A percentile compares a stretch with the other conserved stretches of the same genome.
Conservation (phyloP, 1,284 basidiomycete genomes). For the Kalmanozyma brasiliensis region DNA sequence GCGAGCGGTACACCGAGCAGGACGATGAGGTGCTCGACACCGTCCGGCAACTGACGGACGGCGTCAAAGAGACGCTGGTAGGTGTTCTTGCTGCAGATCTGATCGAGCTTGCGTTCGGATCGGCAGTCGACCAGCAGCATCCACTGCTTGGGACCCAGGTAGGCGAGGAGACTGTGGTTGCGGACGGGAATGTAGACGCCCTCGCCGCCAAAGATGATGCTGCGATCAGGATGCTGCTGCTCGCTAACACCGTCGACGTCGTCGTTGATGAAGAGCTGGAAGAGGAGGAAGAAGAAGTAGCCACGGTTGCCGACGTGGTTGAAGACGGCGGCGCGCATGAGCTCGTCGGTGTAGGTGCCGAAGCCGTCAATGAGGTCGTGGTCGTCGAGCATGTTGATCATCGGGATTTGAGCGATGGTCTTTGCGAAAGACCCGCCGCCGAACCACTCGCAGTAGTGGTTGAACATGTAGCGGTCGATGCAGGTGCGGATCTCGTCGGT, state of each 20-base stretch:
- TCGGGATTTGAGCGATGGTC: conserved; percentile 84
- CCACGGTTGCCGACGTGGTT: conserved; percentile 58
- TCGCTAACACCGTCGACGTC: conserved; percentile 55
- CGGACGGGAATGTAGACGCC: conserved; percentile 63
- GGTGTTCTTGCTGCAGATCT: conserved; percentile 59
- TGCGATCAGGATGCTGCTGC: conserved; percentile 42
- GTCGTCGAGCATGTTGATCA: conserved; percentile 77
- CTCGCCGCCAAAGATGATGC: conserved; percentile 58
- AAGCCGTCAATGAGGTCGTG: conserved; percentile 87
- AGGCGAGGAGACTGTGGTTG: conserved; percentile 60
- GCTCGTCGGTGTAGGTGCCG: conserved; percentile 74
- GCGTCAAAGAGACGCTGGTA: conserved; percentile 59
- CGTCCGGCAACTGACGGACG: conserved; percentile 48
- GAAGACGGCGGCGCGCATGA: conserved; percentile 63
- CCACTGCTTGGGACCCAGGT: conserved; percentile 65
- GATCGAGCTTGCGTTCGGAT: conserved; percentile 63
- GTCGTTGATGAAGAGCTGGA: conserved; percentile 65
- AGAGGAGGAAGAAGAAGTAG: conserved; percentile 66
- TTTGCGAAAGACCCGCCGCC: conserved; percentile 88
- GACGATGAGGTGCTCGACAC: conserved; percentile 65
- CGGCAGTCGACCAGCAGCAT: conserved; percentile 65
- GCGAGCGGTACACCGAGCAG: conserved; percentile 67
- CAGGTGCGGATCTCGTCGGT: conserved; percentile 79
- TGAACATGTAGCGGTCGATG: conserved; percentile 81
- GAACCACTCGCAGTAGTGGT: conserved; percentile 81